Percentiles rank a stretch among this genome's conserved stretches.
phyloP scores from a whole-genome alignment of 495 filamentous ascomycete species.

The Daldinia loculata region DNA sequence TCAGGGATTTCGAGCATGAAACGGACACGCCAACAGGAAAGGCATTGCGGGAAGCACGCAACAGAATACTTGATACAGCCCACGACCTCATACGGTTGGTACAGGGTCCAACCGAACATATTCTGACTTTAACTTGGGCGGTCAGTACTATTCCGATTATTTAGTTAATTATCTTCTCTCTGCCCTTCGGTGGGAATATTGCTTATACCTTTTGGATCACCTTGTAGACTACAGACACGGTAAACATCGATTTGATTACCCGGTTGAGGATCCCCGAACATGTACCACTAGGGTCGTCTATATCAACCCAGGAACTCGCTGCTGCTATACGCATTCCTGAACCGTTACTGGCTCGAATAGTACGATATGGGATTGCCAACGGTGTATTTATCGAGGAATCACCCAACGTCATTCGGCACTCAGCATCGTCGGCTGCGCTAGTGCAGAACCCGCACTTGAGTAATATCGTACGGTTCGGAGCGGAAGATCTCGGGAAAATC shows the following conservation, averaged over 20 bases:
- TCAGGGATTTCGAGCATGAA: conserved; percentile 24
- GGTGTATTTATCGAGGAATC: conserved; percentile 46
- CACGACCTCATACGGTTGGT: conserved; percentile 31
- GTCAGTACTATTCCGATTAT: conserved; percentile 16
- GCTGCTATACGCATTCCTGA: conserved; percentile 36
- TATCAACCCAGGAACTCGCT: conserved; percentile 42
- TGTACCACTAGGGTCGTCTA: conserved; percentile 43
- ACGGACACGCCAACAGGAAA: conserved; percentile 16
- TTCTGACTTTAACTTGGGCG: conserved; percentile 28
- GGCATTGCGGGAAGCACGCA: conserved; percentile 22
- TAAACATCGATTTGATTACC: conserved; percentile 21
- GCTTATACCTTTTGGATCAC: not conserved
- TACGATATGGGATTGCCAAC: conserved; percentile 50
- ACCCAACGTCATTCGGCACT: conserved; percentile 47
- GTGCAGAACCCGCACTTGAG: conserved; percentile 80
- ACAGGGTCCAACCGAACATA: conserved; percentile 28
- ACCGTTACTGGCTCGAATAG: conserved; percentile 42
- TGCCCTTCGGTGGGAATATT: not conserved
- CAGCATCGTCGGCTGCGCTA: conserved; percentile 50
- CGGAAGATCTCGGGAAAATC: conserved; percentile 29
- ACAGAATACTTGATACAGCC: conserved; percentile 24
- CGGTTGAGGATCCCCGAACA: conserved; percentile 44
- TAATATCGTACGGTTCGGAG: conserved; percentile 79
- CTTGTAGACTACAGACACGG: conserved; percentile 11
- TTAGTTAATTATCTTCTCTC: not conserved